These are phyloP conservation scores for Kluyveromyces lactis DNA, from an alignment of 805 yeast genomes.

Conservation along the genomic window DNA sequence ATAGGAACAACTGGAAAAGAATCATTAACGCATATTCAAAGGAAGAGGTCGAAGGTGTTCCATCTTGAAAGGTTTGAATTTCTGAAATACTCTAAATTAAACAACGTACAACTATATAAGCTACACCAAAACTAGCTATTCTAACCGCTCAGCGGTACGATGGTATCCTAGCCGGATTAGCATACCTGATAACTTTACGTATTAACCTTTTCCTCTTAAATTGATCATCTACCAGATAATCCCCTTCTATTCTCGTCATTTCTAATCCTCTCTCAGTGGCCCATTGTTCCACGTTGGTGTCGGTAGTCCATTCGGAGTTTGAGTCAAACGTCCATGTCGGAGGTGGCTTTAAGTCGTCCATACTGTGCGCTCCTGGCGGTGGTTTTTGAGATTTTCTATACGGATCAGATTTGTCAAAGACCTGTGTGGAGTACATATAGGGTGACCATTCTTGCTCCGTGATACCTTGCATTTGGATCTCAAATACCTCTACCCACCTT, in stretches of 20 bases:
- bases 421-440: constrained; percentile 43
- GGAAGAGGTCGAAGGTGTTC: constrained; percentile 79
- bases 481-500: constrained; percentile 66
- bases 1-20: constrained; percentile 57
- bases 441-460: constrained; percentile 56
- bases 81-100: too few relatives aligned
- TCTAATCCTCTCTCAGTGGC: constrained; percentile 36
- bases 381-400: constrained; percentile 39
- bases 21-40: constrained; percentile 47
- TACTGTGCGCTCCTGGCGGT: constrained; percentile 55
- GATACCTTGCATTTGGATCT: constrained; percentile 58
- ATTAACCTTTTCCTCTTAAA: constrained; percentile 52
- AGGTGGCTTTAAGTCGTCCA: constrained; percentile 59
- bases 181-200: constrained; percentile 44
- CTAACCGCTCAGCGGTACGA: constrained; percentile 8
- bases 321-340: constrained; percentile 62
- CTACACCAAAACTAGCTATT: neutral
- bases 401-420: constrained; percentile 46
- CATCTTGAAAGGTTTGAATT: constrained; percentile 44
- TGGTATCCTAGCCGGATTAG: constrained; percentile 31
- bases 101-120: too few relatives aligned
- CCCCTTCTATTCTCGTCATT: constrained; percentile 33
- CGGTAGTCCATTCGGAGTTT: constrained; percentile 58
- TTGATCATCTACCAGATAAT: constrained; percentile 39
- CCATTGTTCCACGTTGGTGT: constrained; percentile 46